Conservation (phyloP, 108 stramenopile genomes). For the Skeletonema menzelii region DNA sequence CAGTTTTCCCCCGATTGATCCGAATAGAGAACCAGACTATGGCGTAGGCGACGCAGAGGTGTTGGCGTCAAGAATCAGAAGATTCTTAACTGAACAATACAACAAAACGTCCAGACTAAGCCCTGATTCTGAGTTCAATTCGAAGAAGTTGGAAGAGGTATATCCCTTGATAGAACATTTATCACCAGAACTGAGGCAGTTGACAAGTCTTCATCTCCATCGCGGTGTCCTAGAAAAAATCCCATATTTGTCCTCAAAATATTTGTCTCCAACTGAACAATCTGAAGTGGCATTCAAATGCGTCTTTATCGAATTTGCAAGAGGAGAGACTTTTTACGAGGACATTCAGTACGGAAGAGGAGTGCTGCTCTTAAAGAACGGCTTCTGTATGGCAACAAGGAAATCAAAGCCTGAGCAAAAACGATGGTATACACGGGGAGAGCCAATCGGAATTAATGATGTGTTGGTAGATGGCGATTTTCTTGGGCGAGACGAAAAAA, state of each 20-base stretch:
- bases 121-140: neutral
- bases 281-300: constrained; percentile 24
- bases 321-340: constrained; percentile 11
- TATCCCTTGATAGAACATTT: constrained; percentile 17
- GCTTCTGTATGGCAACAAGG: constrained; percentile 11
- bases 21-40: neutral
- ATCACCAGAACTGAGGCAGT: constrained; percentile 9
- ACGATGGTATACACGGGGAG: neutral
- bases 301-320: constrained; percentile 23
- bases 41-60: neutral
- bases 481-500: neutral
- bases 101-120: constrained; percentile 1
- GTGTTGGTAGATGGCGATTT: constrained; percentile 23
- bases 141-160: constrained; percentile 13
- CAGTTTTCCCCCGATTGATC: neutral
- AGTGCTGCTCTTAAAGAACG: constrained; percentile 16
- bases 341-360: constrained; percentile 18
- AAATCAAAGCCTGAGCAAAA: neutral
- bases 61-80: neutral
- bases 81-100: constrained; percentile 17
- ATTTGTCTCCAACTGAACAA: constrained; percentile 17
- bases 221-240: constrained; percentile 6
- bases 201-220: constrained; percentile 19
- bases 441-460: neutral
- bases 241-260: constrained; percentile 31